Evolutionary conservation across 208 protist species (phyloP).

Genomic region (Trypanosoma caninum): DNA sequence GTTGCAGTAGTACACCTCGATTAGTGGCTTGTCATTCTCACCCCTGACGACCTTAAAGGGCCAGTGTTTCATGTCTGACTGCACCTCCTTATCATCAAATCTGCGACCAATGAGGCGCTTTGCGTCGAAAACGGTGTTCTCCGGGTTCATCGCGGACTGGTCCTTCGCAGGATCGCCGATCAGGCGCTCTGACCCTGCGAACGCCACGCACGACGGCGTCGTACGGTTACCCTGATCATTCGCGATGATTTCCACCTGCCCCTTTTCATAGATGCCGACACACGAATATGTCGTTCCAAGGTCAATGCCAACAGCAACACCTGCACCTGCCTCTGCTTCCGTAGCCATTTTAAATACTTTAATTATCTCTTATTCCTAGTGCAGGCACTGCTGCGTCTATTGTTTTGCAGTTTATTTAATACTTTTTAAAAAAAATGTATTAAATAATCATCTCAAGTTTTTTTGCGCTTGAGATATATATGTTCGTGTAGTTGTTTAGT

Average conservation of each 20-base stretch:
- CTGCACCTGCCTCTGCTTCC: conserved; percentile 32
- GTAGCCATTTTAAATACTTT: not conserved
- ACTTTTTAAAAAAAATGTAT: too few species aligned
- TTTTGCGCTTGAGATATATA: not conserved
- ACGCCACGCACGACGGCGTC: conserved; percentile 99
- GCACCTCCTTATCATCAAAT: conserved; percentile 84
- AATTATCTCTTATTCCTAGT: not conserved
- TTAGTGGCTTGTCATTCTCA: conserved; percentile 32
- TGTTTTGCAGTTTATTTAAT: not conserved
- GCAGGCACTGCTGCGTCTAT: not conserved
- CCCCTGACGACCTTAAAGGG: conserved; percentile 91
- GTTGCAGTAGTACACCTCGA: conserved; percentile 58
- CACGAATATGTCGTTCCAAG: conserved; percentile 96
- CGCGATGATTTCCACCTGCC: conserved; percentile 97
- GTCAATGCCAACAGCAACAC: conserved; percentile 86
- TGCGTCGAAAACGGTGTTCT: conserved; percentile 94
- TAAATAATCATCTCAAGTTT: too few species aligned
- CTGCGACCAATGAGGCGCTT: conserved; percentile 94
- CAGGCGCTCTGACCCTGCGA: conserved; percentile 90
- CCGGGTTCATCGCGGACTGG: conserved; percentile 63
- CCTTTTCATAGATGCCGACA: conserved; percentile 95
- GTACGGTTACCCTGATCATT: conserved; percentile 99
- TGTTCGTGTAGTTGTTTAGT: not conserved
- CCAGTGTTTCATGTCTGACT: conserved; percentile 93
- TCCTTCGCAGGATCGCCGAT: not conserved